Evolutionary conservation across 495 filamentous ascomycete genomes (phyloP), one percentile per base, ranked within the genome.

Genomic region (Penicillium chermesinum): DNA sequence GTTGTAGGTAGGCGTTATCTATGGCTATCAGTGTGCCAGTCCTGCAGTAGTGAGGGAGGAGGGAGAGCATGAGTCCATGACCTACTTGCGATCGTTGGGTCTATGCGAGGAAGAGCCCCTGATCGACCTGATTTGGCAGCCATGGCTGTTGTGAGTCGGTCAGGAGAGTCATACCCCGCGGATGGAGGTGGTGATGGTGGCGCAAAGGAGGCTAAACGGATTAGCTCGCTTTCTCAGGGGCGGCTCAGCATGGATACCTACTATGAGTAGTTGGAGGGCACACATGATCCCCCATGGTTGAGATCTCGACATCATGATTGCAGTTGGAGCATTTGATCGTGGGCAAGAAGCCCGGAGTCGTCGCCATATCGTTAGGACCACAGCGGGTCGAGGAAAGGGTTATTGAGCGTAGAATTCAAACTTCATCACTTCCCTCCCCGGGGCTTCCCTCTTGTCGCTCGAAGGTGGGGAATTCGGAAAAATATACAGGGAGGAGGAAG

Each of bases 281-380:
- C 47, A 86, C 64, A 77, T 98, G 93, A 55, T 98, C 91, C 35
- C 89, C 93, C 88, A 98, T 88, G 58, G 81, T 68, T 7, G 86
- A 84, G 54, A 98, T 96, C 60, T 91, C 87, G 50, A 97, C 89
- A 62, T 93, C 81, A 27, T 72, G 69, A 38, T 82, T 83, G 62
- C 93, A 98, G 64, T 77, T 86, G 41, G 94, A 97, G 73, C 93
- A 98, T 81, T 96, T 97, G 66, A 98, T 89, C 15, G 83, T 83
- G 58, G 91, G 90, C 74, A 98, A 75, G 41, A 91, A 82, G 71
- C 79, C 82, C 71, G 57, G 52, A 53, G 62, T 61, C 15, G 51
- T 48, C 21, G 62, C 55, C 48, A 59, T 64, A 25, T 43, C 46
- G 40, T 22, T 21, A 27, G 35, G 38, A 50, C 42, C 38, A 46